These are phyloP conservation scores for Spizellomyces punctatus DNA, from an alignment of 192 early-diverging fungal species.

Conservation along the genomic window DNA sequence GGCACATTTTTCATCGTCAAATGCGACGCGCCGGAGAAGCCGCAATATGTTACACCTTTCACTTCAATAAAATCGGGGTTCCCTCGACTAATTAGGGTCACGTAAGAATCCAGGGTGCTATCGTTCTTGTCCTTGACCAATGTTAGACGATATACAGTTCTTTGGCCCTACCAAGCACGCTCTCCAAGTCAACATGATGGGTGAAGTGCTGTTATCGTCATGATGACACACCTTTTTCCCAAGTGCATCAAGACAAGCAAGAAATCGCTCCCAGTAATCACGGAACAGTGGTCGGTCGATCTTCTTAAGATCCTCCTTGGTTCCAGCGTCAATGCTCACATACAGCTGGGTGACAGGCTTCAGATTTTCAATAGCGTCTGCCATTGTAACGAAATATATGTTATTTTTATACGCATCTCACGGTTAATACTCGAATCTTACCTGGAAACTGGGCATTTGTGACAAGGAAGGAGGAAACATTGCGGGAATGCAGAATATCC, in stretches of 20 bases:
- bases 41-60: constrained; percentile 79
- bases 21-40: constrained; percentile 64
- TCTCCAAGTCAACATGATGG: no score
- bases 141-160: constrained; percentile 75
- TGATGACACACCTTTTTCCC: constrained; percentile 55
- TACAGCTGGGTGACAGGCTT: constrained; percentile 76
- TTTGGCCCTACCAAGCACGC: constrained; percentile 36
- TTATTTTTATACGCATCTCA: constrained; percentile 25
- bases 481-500: constrained; percentile 62
- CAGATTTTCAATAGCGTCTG: constrained; percentile 33
- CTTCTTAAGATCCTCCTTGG: constrained; percentile 73
- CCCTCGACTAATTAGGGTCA: constrained; percentile 62
- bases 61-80: constrained; percentile 74
- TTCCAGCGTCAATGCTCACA: constrained; percentile 74
- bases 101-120: constrained; percentile 67
- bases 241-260: constrained; percentile 63
- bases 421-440: constrained; percentile 41
- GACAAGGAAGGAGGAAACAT: constrained; percentile 73
- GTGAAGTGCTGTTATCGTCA: no score
- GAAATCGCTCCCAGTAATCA: constrained; percentile 78
- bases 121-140: constrained; percentile 76
- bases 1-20: constrained; percentile 75
- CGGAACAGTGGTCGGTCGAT: constrained; percentile 75
- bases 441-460: constrained; percentile 79
- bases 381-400: not conserved